Evolutionary conservation across 495 filamentous ascomycete species (phyloP).

Genomic region (Elaphomyces granulatus): DNA sequence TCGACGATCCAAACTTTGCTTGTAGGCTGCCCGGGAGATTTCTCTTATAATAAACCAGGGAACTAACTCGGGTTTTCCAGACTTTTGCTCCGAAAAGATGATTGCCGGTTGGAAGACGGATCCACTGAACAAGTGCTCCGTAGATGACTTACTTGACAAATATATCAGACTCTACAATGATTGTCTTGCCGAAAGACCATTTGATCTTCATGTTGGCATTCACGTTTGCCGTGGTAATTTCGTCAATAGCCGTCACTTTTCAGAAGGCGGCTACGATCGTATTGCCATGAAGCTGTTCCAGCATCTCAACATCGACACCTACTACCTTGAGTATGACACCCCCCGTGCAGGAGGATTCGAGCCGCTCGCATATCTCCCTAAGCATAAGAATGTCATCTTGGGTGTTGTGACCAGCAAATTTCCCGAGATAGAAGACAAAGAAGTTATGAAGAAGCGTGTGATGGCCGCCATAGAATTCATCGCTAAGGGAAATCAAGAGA

Average conservation of each 20-base stretch:
- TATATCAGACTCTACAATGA: constrained; percentile 71
- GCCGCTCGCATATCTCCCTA: constrained; percentile 56
- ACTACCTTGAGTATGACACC: constrained; percentile 77
- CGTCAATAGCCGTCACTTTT: constrained; percentile 62
- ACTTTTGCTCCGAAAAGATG: constrained; percentile 70
- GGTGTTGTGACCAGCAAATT: constrained; percentile 65
- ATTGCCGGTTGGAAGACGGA: constrained; percentile 49
- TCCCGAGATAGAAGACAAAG: constrained; percentile 56
- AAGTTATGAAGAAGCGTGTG: constrained; percentile 52
- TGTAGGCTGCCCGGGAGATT: constrained; percentile 32
- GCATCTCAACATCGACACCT: constrained; percentile 59
- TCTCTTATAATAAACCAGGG: neutral
- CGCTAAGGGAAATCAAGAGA: constrained; percentile 51
- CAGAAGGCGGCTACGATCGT: constrained; percentile 64
- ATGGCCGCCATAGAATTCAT: constrained; percentile 51
- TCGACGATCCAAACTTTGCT: constrained; percentile 62
- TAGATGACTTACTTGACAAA: constrained; percentile 52
- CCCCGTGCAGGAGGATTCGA: constrained; percentile 63
- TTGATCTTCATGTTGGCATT: constrained; percentile 61
- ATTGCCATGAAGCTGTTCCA: constrained; percentile 71
- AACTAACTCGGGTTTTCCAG: constrained; percentile 23
- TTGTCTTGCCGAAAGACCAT: constrained; percentile 44
- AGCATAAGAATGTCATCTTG: constrained; percentile 60
- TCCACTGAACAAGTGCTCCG: constrained; percentile 37
- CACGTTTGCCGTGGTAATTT: constrained; percentile 77